Conservation (phyloP, 176 grass and related monocot genomes). For the Elaeis guineensis region DNA sequence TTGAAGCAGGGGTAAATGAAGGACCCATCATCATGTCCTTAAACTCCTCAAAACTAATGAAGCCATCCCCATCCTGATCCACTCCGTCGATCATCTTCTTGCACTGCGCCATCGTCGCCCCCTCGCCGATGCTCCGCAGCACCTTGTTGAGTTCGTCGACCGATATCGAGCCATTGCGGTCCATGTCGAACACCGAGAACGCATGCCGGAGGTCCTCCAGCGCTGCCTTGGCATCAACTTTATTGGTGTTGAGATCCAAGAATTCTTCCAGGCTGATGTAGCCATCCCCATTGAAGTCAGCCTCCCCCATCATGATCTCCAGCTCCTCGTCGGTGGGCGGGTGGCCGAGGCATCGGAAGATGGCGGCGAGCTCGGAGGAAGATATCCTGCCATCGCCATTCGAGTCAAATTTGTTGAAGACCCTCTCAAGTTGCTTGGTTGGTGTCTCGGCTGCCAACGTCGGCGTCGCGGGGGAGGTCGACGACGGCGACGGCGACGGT, state of each 20-base stretch:
- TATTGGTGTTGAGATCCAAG: constrained; percentile 45
- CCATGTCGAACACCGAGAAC: constrained; percentile 76
- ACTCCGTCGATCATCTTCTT: constrained; percentile 84
- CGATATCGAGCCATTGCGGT: constrained; percentile 72
- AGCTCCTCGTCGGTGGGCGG: constrained; percentile 56
- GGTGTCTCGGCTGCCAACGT: neutral
- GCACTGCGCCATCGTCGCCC: constrained; percentile 61
- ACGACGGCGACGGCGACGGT: constrained; percentile 2
- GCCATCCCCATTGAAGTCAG: constrained; percentile 74
- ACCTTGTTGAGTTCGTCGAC: constrained; percentile 71
- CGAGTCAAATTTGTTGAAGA: constrained; percentile 84
- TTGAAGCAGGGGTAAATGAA: constrained; percentile 4
- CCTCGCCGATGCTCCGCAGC: constrained; percentile 66
- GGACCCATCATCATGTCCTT: constrained; percentile 80
- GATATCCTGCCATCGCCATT: constrained; percentile 94
- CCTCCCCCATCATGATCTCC: constrained; percentile 79
- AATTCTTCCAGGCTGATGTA: constrained; percentile 87
- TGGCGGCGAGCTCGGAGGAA: constrained; percentile 52
- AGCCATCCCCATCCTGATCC: constrained; percentile 65
- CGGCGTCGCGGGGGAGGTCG: neutral
- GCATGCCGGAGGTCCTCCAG: constrained; percentile 82
- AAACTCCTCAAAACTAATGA: constrained; percentile 91
- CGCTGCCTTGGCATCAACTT: constrained; percentile 20
- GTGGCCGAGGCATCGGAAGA: constrained; percentile 70
- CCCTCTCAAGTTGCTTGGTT: constrained; percentile 49